phyloP scores from a whole-genome alignment of 257 asterid species.

The Solanum sitiens region DNA sequence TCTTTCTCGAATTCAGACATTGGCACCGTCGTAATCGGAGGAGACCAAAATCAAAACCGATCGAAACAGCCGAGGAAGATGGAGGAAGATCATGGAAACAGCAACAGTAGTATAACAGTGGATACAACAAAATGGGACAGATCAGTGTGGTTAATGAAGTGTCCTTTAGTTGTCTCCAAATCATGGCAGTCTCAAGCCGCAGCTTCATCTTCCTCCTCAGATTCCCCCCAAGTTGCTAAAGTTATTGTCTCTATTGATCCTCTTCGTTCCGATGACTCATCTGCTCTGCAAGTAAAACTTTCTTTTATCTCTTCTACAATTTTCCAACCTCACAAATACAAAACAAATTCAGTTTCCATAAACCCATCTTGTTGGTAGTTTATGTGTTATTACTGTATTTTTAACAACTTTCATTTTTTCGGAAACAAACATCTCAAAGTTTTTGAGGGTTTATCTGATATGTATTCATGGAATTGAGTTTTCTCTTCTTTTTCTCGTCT shows the following conservation, averaged over 20 bases:
- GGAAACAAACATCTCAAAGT: background rate
- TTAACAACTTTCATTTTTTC: background rate
- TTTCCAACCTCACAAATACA: background rate
- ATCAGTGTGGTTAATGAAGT: slow-evolving; percentile 87
- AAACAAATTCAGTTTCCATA: background rate
- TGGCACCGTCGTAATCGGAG: background rate
- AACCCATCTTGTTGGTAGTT: background rate
- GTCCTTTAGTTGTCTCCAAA: slow-evolving; percentile 76
- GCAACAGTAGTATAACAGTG: slow-evolving; percentile 11
- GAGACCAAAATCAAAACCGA: background rate
- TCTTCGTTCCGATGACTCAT: slow-evolving; percentile 40
- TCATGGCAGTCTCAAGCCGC: slow-evolving; percentile 69
- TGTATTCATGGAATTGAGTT: background rate
- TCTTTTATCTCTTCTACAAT: background rate
- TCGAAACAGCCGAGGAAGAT: slow-evolving; percentile 4
- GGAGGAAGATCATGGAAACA: slow-evolving; percentile 47
- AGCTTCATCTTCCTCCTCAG: slow-evolving; percentile 28
- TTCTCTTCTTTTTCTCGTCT: background rate
- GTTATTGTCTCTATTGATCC: slow-evolving; percentile 81
- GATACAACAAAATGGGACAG: slow-evolving; percentile 55
- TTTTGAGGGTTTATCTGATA: background rate
- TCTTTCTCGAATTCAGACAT: background rate
- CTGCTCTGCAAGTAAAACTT: slow-evolving; percentile 38
- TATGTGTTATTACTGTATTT: background rate
- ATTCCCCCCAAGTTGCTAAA: slow-evolving; percentile 53